phyloP scores from a whole-genome alignment of 1,284 basidiomycete genomes.

The Phellopilus nigrolimitatus region DNA sequence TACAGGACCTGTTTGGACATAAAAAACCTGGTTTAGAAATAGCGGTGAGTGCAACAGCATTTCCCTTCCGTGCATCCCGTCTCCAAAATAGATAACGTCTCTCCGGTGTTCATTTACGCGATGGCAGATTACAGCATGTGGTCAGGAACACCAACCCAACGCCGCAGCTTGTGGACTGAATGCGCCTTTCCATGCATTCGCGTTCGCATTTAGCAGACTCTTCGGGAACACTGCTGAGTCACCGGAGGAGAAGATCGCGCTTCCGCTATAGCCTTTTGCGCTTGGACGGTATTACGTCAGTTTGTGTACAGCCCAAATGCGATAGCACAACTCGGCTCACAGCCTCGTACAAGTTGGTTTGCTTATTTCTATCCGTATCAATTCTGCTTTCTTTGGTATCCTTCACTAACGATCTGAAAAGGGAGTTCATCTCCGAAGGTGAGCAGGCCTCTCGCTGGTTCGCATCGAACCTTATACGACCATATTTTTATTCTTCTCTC shows the following conservation, averaged over 20 bases:
- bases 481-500: background rate
- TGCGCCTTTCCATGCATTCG: too few species aligned
- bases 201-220: too few species aligned
- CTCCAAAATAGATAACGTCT: too few species aligned
- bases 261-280: too few species aligned
- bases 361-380: background rate
- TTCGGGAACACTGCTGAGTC: too few species aligned
- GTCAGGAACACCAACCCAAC: too few species aligned
- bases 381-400: background rate
- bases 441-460: background rate
- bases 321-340: background rate
- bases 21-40: background rate
- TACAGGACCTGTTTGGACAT: background rate
- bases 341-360: background rate
- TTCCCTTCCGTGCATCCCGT: too few species aligned
- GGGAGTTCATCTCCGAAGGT: background rate
- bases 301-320: constrained; percentile 1
- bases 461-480: background rate
- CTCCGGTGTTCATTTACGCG: too few species aligned
- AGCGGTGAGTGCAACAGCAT: background rate
- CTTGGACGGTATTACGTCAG: too few species aligned
- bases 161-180: too few species aligned
- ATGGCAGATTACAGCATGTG: too few species aligned
- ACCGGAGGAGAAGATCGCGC: too few species aligned
- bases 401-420: background rate